Percentiles rank a stretch among this genome's conserved stretches.
Conservation (phyloP, 495 filamentous ascomycete genomes). For the Penicillium subrubescens region DNA sequence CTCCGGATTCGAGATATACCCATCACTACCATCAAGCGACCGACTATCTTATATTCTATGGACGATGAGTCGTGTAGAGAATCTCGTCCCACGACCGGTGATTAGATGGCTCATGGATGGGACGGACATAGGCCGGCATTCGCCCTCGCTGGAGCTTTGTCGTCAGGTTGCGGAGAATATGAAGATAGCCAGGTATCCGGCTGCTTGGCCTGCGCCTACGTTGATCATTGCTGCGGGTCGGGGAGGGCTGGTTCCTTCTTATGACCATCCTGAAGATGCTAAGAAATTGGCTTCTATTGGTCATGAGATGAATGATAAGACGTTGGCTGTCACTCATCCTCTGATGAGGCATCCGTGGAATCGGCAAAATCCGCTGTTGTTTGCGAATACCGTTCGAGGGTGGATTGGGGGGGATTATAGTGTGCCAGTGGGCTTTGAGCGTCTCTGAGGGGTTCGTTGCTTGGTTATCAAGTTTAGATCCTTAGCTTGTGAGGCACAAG, state of each 20-base stretch:
- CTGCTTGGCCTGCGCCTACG: neutral
- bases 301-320: neutral
- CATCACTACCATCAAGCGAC: neutral
- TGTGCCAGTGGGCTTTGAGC: neutral
- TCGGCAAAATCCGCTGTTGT: slow-evolving; percentile 13
- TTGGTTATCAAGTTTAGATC: neutral
- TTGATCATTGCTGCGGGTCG: neutral
- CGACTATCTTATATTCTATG: neutral
- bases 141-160: neutral
- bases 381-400: slow-evolving; percentile 14
- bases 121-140: neutral
- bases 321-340: slow-evolving; percentile 12
- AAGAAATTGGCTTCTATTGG: neutral
- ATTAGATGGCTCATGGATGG: slow-evolving; percentile 21
- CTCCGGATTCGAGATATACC: neutral
- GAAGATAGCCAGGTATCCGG: neutral
- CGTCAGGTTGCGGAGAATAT: neutral
- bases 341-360: slow-evolving; percentile 21
- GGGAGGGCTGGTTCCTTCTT: neutral
- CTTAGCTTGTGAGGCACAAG: neutral
- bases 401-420: slow-evolving; percentile 10
- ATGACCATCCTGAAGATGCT: neutral
- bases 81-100: slow-evolving; percentile 1
- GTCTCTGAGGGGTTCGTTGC: neutral
- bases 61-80: slow-evolving; percentile 10